Conservation (phyloP, 345 rosid species). For the Syzygium aromaticum region DNA sequence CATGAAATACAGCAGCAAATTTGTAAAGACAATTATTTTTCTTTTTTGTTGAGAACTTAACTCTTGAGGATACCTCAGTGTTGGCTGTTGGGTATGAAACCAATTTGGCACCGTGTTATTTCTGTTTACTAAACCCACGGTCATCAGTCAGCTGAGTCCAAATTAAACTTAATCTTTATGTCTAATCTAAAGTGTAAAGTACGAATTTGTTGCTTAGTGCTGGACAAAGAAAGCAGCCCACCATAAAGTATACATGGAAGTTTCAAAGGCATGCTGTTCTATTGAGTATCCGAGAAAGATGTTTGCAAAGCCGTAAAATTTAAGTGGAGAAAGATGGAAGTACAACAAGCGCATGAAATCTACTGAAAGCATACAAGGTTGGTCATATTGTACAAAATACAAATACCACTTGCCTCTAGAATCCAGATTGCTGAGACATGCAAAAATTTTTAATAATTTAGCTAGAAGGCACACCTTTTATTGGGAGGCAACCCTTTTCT, state of each 20-base stretch:
- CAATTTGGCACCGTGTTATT: not conserved
- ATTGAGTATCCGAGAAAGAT: not conserved
- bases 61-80: not conserved
- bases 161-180: not conserved
- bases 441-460: not conserved
- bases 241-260: not conserved
- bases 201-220: not conserved
- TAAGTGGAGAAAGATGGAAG: not conserved
- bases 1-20: not conserved
- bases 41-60: not conserved
- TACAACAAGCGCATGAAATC: not conserved
- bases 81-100: not conserved
- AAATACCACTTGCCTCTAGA: not conserved
- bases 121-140: not conserved
- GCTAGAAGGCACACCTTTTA: constrained; percentile 10
- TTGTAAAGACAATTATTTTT: not conserved
- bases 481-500: constrained; percentile 17
- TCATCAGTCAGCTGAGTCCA: not conserved
- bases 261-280: not conserved
- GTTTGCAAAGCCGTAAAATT: not conserved
- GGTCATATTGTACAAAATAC: not conserved
- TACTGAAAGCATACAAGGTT: not conserved
- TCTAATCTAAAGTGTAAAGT: not conserved
- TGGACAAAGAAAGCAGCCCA: not conserved
- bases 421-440: not conserved